Base-by-base conservation (phyloP, 331 rosid genomes). In the Phaseolus coccineus region DNA sequence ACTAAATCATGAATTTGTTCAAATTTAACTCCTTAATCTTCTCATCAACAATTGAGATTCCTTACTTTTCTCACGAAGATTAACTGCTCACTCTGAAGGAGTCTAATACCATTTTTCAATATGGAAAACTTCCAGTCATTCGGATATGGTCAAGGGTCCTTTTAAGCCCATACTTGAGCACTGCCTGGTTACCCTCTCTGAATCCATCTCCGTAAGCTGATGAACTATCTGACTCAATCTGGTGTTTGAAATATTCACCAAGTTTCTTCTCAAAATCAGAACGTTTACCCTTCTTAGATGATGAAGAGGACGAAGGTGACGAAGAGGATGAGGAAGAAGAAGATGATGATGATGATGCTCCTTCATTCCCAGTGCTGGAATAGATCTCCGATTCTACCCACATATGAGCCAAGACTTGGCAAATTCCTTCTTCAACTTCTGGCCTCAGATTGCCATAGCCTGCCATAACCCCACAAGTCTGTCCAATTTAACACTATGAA, bases 351-450 rank as follows among this genome's bases (percentile, higher is more conserved):
- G 96, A 84, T 1, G 94, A 80, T 44, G 92, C 87, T 61, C 76
- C 86, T 31, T 89, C 89, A 12, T 35, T 67, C 13, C 77, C 86
- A 3, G 96, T 79, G 13, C 62, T 68, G 8, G 92, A 71, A 73
- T 86, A 87, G 33, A 86, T 87, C 87, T 96, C 91, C n/a, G 99
- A 88, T 0, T 96, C 94, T 62, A 93, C 73, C 99, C 99, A 96
- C 98, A 93, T 93, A 70, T 93, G 98, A 74, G 93, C 98, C 74
- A 96, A 56, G 57, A 96, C 98, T 85, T 96, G 98, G 88, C 99
- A 96, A 70, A 96, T 96, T 62, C 99, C 99, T 86, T 96, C 99
- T 88, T 96, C 99, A 48, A 96, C 93, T 82, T 91, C 89, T 4
- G 93, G 96, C 64, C 87, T 88, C 78, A 96, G 84, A 77, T 84